Conservation (phyloP, 2,329 filamentous ascomycete species). For the Ophioceras dolichostomum region DNA sequence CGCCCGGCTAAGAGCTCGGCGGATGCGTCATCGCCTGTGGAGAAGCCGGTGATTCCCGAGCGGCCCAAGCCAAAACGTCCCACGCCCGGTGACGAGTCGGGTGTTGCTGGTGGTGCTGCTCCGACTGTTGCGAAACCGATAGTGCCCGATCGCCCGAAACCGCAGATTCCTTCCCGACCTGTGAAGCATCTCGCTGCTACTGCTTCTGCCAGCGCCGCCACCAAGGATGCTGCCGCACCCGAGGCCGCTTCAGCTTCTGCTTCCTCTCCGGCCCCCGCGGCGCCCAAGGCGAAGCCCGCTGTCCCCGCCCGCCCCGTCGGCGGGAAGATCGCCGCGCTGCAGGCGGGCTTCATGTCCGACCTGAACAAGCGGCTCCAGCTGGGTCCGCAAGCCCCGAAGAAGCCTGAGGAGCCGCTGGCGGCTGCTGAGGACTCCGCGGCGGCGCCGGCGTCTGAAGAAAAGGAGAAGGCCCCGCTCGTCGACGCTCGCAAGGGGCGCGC, state of each 20-base stretch:
- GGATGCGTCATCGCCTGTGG: constrained; percentile 14
- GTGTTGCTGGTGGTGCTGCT: too few species aligned
- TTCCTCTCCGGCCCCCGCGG: too few species aligned
- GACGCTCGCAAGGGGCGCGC: constrained; percentile 89
- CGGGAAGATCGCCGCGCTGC: constrained; percentile 80
- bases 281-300: constrained; percentile 66
- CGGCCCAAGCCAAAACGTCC: constrained; percentile 43
- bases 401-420: constrained; percentile 51
- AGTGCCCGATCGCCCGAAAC: constrained; percentile 43
- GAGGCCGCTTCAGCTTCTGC: too few species aligned
- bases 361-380: constrained; percentile 32
- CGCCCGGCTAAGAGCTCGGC: constrained; percentile 34
- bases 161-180: constrained; percentile 48
- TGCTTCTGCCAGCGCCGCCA: constrained; percentile 30
- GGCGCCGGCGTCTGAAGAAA: too few species aligned
- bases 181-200: constrained; percentile 34
- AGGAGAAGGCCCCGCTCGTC: constrained; percentile 65
- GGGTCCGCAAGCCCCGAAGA: constrained; percentile 40
- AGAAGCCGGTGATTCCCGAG: constrained; percentile 34
- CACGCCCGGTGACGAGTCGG: constrained; percentile 23
- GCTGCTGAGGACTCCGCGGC: constrained; percentile 41
- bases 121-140: constrained; percentile 29
- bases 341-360: constrained; percentile 86
- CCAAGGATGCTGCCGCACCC: constrained; percentile 24
- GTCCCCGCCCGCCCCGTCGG: constrained; percentile 69